Evolutionary conservation across 768 basidiomycete genomes (phyloP).

Genomic region (Trametes cingulata): DNA sequence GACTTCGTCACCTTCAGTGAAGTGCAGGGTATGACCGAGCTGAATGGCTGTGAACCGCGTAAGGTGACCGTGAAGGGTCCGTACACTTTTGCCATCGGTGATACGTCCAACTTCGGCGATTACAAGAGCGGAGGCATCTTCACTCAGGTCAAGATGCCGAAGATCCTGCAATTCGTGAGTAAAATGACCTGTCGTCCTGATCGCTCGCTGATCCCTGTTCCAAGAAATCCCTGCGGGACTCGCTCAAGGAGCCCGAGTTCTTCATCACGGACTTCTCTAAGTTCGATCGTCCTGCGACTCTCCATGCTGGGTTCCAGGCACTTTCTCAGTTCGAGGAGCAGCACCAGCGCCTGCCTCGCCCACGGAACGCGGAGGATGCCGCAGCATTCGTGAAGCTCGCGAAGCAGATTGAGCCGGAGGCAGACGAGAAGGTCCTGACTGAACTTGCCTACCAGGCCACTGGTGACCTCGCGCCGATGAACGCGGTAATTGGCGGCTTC

Average conservation of each 20-base stretch:
- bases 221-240: conserved; percentile 93
- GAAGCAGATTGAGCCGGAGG: conserved; percentile 74
- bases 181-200: not conserved
- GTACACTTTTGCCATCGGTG: conserved; percentile 95
- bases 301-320: conserved; percentile 95
- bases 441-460: conserved; percentile 90
- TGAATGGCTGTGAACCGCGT: conserved; percentile 89
- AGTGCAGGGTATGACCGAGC: conserved; percentile 90
- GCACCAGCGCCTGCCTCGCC: conserved; percentile 70
- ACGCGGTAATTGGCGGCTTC: conserved; percentile 95
- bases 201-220: not conserved
- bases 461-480: conserved; percentile 87
- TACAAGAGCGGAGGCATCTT: conserved; percentile 93
- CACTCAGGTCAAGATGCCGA: conserved; percentile 99
- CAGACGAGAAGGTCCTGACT: conserved; percentile 77
- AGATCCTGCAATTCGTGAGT: conserved; percentile 90
- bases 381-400: conserved; percentile 68
- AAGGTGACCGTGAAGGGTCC: conserved; percentile 95
- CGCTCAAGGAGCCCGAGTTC: conserved; percentile 76
- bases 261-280: conserved; percentile 98
- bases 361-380: conserved; percentile 84
- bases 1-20: conserved; percentile 97
- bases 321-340: conserved; percentile 74
- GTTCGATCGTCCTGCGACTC: conserved; percentile 86
- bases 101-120: conserved; percentile 73